Percentiles rank a stretch among this genome's conserved stretches.
Evolutionary conservation across 495 filamentous ascomycete genomes (phyloP).

Genomic region (Penicillium chermesinum): DNA sequence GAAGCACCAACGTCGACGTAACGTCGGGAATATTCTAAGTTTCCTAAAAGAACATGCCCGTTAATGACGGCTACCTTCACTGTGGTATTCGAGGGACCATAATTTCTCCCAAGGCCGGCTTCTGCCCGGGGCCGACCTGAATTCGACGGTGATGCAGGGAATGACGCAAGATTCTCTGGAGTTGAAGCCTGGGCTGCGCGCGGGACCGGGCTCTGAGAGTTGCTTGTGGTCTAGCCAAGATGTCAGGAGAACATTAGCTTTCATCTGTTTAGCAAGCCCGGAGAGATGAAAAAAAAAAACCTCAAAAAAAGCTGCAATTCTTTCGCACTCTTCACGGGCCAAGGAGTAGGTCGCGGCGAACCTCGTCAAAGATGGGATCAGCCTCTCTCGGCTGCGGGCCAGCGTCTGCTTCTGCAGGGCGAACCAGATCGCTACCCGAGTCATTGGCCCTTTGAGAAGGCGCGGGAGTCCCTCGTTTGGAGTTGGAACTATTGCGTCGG

Average conservation of each 20-base stretch:
- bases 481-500: slow-evolving; percentile 77
- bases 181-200: slow-evolving; percentile 1
- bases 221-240: slow-evolving; percentile 4
- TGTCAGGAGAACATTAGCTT: slow-evolving; percentile 4
- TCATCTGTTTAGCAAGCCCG: too few species aligned
- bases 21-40: neutral
- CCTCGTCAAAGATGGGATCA: slow-evolving; percentile 43
- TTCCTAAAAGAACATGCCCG: slow-evolving; percentile 2
- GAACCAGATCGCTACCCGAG: slow-evolving; percentile 33
- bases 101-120: slow-evolving; percentile 50
- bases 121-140: slow-evolving; percentile 21
- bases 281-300: too few species aligned
- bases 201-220: slow-evolving; percentile 1
- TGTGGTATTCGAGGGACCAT: slow-evolving; percentile 47
- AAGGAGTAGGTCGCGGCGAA: slow-evolving; percentile 44
- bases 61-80: slow-evolving; percentile 31
- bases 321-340: slow-evolving; percentile 41
- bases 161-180: slow-evolving; percentile 2
- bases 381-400: slow-evolving; percentile 31
- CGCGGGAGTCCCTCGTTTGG: slow-evolving; percentile 56
- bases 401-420: slow-evolving; percentile 29
- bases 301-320: slow-evolving; percentile 17
- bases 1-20: neutral
- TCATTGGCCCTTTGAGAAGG: slow-evolving; percentile 32
- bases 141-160: slow-evolving; percentile 18